Evolutionary conservation across 2,329 filamentous ascomycete genomes (phyloP).

Genomic region (Penicillium decumbens): DNA sequence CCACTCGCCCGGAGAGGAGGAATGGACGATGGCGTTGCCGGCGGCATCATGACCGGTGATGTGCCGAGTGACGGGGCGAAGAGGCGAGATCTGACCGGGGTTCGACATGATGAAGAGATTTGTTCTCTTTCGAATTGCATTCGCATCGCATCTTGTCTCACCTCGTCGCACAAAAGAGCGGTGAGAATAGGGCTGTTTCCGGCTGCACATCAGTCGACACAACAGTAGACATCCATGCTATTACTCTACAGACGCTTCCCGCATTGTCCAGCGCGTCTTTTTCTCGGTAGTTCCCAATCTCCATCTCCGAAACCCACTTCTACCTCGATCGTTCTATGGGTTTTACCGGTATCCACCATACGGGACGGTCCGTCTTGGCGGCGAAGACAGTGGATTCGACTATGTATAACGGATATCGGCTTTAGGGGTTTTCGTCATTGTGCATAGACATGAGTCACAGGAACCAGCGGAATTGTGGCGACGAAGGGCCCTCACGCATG

Average conservation of each 20-base stretch:
- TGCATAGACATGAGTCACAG: constrained; percentile 16
- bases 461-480: constrained; percentile 57
- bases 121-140: not conserved
- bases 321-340: too few relatives aligned
- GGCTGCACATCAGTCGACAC: not conserved
- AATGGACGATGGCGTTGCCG: constrained; percentile 38
- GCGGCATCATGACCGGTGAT: constrained; percentile 38
- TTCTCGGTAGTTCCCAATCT: not conserved
- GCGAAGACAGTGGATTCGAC: not conserved
- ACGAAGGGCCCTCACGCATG: constrained; percentile 52
- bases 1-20: constrained; percentile 29
- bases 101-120: constrained; percentile 15
- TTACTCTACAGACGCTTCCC: not conserved
- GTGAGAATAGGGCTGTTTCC: not conserved
- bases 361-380: not conserved
- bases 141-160: not conserved
- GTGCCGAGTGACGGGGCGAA: constrained; percentile 29
- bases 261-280: not conserved
- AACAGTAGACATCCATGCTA: not conserved
- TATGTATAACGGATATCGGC: not conserved
- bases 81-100: constrained; percentile 24
- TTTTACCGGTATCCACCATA: not conserved
- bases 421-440: not conserved
- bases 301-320: not conserved
- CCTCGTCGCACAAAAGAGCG: not conserved